These are phyloP conservation scores for Pseudohalonectria lignicola DNA, from an alignment of 2,329 filamentous ascomycete species.

Conservation along the genomic window DNA sequence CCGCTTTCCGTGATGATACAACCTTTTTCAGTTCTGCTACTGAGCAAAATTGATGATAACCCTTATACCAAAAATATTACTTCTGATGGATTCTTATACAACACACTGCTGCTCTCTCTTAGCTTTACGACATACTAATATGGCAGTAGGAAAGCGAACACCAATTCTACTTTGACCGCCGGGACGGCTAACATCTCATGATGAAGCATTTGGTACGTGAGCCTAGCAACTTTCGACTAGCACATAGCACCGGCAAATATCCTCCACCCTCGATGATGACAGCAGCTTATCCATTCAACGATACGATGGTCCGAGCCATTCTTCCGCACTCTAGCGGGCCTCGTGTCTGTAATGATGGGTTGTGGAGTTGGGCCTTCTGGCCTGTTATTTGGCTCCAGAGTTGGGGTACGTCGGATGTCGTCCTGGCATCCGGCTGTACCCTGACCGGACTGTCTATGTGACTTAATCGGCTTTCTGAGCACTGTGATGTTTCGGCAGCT, in stretches of 20 bases:
- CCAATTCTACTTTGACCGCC: too few species aligned
- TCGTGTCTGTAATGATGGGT: constrained; percentile 51
- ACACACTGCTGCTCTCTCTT: too few species aligned
- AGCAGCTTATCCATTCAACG: constrained; percentile 70
- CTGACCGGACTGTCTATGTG: constrained; percentile 22
- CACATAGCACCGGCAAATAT: too few species aligned
- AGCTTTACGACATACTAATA: too few species aligned
- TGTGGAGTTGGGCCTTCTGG: constrained; percentile 54
- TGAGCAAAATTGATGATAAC: constrained; percentile 56
- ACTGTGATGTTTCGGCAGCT: too few species aligned
- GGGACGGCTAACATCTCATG: too few species aligned
- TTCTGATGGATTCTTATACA: constrained; percentile 13
- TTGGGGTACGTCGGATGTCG: constrained; percentile 36
- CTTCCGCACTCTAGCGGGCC: constrained; percentile 57
- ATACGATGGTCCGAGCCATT: constrained; percentile 57
- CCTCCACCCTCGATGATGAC: constrained; percentile 42
- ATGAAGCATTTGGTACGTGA: too few species aligned
- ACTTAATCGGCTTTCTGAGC: constrained; percentile 27
- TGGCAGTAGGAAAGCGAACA: too few species aligned
- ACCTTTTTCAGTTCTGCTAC: constrained; percentile 62
- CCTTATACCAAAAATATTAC: constrained; percentile 52
- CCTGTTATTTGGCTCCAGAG: constrained; percentile 53
- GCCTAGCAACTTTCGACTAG: too few species aligned
- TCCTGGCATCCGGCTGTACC: constrained; percentile 32
- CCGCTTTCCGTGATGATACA: constrained; percentile 51